Percentiles rank a stretch among this genome's conserved stretches.
These are phyloP conservation scores for Coniosporium apollinis DNA, from an alignment of 495 filamentous ascomycete genomes.

Conservation along the genomic window DNA sequence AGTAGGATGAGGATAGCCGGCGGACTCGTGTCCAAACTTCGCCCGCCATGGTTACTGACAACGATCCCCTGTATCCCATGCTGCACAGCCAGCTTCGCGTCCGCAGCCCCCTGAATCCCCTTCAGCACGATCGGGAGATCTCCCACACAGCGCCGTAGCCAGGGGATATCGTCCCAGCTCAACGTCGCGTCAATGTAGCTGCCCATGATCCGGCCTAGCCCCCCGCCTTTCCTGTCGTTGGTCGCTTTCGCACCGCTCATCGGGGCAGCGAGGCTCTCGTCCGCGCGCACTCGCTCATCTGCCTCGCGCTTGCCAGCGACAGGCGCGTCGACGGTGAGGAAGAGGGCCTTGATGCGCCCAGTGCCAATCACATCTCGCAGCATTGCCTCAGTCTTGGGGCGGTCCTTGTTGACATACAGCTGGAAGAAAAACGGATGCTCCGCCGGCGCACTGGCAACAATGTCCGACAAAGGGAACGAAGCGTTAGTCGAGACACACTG, in stretches of 20 bases:
- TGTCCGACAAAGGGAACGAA: conserved; percentile 46
- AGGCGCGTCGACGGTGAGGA: conserved; percentile 23
- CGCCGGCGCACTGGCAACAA: conserved; percentile 19
- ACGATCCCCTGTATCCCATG: conserved; percentile 42
- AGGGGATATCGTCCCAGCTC: conserved; percentile 26
- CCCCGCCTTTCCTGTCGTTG: conserved; percentile 53
- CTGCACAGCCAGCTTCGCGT: conserved; percentile 39
- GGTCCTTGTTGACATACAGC: conserved; percentile 64
- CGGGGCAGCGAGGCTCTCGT: conserved; percentile 37
- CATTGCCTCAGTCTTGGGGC: conserved; percentile 47
- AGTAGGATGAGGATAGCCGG: conserved; percentile 43
- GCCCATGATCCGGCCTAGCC: conserved; percentile 55
- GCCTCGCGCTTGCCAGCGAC: conserved; percentile 22
- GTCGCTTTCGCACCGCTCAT: conserved; percentile 40
- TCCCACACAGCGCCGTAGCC: conserved; percentile 27
- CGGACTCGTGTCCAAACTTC: conserved; percentile 46
- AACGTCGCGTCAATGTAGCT: conserved; percentile 41
- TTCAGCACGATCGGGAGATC: conserved; percentile 42
- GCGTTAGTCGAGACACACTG: conserved; percentile 45
- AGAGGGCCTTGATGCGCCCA: conserved; percentile 18
- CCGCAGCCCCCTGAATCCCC: conserved; percentile 45
- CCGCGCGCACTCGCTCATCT: conserved; percentile 24
- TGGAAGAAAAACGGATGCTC: conserved; percentile 50
- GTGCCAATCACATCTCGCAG: conserved; percentile 18
- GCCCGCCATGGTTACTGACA: conserved; percentile 52